Conservation (phyloP, 768 basidiomycete genomes). For the Lentinula sp. region DNA sequence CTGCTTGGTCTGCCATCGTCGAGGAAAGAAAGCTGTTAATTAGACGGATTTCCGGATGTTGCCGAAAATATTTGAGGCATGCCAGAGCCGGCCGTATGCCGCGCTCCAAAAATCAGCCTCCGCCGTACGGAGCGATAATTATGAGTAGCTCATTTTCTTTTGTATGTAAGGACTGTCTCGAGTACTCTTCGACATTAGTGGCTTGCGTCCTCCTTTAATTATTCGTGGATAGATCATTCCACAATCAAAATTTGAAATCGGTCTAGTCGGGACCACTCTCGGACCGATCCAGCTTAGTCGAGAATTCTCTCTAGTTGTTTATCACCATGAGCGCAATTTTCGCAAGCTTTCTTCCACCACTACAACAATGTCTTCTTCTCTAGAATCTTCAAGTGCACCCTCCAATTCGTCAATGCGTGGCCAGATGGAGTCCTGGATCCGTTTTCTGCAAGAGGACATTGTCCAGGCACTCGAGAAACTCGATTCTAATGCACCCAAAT, state of each 20-base stretch:
- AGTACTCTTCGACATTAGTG: too few relatives aligned
- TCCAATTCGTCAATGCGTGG: conserved; percentile 53
- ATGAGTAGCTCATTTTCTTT: too few relatives aligned
- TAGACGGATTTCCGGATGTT: background rate
- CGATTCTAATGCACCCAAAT: conserved; percentile 63
- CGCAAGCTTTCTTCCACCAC: background rate
- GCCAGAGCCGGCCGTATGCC: too few relatives aligned
- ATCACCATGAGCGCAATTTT: background rate
- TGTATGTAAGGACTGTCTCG: too few relatives aligned
- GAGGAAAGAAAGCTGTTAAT: background rate
- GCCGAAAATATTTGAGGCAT: too few relatives aligned
- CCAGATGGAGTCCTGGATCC: conserved; percentile 72
- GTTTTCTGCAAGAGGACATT: conserved; percentile 72
- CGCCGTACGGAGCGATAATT: too few relatives aligned
- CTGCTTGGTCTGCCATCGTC: conserved; percentile 47
- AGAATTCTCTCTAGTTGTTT: background rate
- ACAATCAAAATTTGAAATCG: background rate
- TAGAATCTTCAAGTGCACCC: background rate
- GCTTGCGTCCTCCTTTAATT: too few relatives aligned
- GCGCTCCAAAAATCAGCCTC: too few relatives aligned
- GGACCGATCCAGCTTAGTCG: background rate
- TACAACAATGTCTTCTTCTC: conserved; percentile 11
- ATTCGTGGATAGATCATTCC: too few relatives aligned
- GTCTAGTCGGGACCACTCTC: background rate
- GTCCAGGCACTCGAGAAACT: conserved; percentile 71